Evolutionary conservation across 352 stramenopile genomes (phyloP).

Genomic region (Pythium scleroteichum): DNA sequence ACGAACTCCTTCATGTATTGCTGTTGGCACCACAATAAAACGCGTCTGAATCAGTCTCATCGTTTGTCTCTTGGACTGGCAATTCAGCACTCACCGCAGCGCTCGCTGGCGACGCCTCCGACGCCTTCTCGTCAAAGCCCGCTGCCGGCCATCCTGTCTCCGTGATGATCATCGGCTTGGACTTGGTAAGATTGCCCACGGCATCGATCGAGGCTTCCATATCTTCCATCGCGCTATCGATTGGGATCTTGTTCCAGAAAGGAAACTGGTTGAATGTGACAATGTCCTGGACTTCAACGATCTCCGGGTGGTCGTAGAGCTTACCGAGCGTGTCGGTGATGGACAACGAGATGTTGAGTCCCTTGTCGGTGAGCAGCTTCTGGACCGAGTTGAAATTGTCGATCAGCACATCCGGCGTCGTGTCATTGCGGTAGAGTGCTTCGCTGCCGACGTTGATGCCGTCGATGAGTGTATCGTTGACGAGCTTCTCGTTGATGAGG

Average conservation of each 20-base stretch:
- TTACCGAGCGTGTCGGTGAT: constrained; percentile 84
- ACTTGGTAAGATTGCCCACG: constrained; percentile 54
- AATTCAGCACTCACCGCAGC: constrained; percentile 43
- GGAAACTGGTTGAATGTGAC: constrained; percentile 86
- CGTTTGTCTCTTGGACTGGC: too few relatives aligned
- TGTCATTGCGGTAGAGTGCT: constrained; percentile 76
- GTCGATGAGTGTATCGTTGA: constrained; percentile 65
- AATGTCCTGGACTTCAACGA: constrained; percentile 71
- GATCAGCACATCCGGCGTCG: constrained; percentile 64
- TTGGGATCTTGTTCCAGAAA: constrained; percentile 76
- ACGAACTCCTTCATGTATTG: constrained; percentile 83
- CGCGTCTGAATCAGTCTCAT: too few relatives aligned
- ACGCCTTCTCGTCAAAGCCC: constrained; percentile 53
- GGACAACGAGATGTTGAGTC: constrained; percentile 60
- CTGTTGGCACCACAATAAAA: constrained; percentile 14
- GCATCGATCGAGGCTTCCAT: constrained; percentile 68
- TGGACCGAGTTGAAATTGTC: constrained; percentile 74
- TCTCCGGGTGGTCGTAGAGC: constrained; percentile 71
- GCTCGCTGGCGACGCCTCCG: constrained; percentile 55
- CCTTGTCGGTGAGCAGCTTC: constrained; percentile 52
- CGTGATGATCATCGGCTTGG: constrained; percentile 81
- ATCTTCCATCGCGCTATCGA: constrained; percentile 53
- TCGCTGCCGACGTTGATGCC: constrained; percentile 85
- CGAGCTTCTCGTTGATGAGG: constrained; percentile 52
- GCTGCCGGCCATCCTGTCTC: constrained; percentile 78